Percentiles rank a stretch among this genome's conserved stretches.
These are phyloP conservation scores for Rhizophagus sp. DNA, from an alignment of 192 early-diverging fungal genomes.

Conservation along the genomic window DNA sequence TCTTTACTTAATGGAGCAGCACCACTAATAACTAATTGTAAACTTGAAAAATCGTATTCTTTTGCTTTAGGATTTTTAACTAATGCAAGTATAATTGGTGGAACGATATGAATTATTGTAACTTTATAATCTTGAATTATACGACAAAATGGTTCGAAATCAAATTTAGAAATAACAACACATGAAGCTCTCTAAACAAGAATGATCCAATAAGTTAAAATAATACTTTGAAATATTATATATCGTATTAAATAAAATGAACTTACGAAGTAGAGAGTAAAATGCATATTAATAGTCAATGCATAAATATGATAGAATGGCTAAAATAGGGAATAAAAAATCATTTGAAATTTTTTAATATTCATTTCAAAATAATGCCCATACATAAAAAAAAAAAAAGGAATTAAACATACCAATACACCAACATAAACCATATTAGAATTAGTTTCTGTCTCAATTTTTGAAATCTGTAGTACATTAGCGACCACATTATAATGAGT, in stretches of 20 bases:
- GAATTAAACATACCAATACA: conserved; percentile 31
- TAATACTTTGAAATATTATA: no score
- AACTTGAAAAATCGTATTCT: conserved; percentile 59
- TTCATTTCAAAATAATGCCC: no score
- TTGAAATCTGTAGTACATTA: conserved; percentile 62
- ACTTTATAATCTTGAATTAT: conserved; percentile 57
- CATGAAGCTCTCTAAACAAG: conserved; percentile 44
- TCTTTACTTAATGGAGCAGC: conserved; percentile 63
- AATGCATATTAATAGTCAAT: conserved; percentile 30
- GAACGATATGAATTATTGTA: conserved; percentile 47
- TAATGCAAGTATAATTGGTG: conserved; percentile 68
- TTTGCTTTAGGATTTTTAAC: conserved; percentile 63
- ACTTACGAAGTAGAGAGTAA: not conserved
- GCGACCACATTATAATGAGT: conserved; percentile 83
- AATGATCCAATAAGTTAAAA: conserved; percentile 7
- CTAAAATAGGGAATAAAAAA: not conserved
- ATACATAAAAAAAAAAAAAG: conserved; percentile 37
- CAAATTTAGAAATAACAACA: conserved; percentile 69
- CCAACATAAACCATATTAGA: conserved; percentile 45
- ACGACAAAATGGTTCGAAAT: conserved; percentile 52
- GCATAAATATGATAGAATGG: conserved; percentile 51
- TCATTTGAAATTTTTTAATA: not conserved
- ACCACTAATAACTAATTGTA: conserved; percentile 57
- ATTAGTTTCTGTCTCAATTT: conserved; percentile 43
- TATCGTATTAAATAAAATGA: not conserved